Conservation (phyloP, 441 rosid genomes). For the Croton setiger region DNA sequence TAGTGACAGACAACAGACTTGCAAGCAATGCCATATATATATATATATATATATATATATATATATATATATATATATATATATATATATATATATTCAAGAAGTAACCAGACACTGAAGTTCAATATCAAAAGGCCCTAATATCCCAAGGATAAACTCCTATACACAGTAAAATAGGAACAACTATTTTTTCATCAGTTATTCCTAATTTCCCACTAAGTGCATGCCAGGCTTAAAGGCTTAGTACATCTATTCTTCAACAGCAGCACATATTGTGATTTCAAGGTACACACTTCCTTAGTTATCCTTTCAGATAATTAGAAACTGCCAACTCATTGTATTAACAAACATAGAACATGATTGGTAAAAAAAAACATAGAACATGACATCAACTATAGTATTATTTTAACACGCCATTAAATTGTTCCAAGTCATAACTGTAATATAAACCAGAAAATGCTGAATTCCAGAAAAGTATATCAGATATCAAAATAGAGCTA, state of each 20-base stretch:
- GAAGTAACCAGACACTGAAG: not conserved
- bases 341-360: not conserved
- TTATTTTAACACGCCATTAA: not conserved
- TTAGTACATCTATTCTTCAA: not conserved
- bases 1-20: too few relatives aligned
- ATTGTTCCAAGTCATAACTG: not conserved
- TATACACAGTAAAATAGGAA: not conserved
- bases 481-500: not conserved
- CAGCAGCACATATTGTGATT: not conserved
- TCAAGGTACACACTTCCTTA: not conserved
- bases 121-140: not conserved
- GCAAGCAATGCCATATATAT: not conserved
- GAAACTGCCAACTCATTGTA: not conserved
- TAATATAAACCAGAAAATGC: not conserved
- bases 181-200: not conserved
- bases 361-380: too few relatives aligned
- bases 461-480: not conserved
- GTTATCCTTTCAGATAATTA: not conserved
- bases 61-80: too few relatives aligned
- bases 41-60: too few relatives aligned
- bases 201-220: not conserved
- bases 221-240: not conserved
- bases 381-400: not conserved
- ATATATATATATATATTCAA: too few relatives aligned
- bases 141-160: not conserved